These are phyloP conservation scores for Rhodofomes roseus DNA, from an alignment of 1,284 basidiomycete genomes.

Conservation along the genomic window DNA sequence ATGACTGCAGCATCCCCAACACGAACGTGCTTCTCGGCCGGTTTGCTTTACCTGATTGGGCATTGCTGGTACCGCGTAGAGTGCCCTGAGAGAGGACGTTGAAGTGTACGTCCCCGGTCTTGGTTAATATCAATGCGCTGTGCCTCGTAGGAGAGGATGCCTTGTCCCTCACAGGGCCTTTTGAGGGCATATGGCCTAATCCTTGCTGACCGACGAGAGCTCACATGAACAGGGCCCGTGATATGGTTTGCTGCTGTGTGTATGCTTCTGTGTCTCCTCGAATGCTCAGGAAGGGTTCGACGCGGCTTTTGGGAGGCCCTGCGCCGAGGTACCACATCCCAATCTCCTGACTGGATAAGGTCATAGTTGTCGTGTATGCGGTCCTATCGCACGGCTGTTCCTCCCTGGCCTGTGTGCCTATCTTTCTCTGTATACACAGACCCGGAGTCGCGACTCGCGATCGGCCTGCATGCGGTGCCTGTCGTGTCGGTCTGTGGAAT, in stretches of 20 bases:
- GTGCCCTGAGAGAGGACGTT: too few relatives aligned
- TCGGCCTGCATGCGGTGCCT: background rate
- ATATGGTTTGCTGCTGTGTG: background rate
- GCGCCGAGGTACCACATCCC: background rate
- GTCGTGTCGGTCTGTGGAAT: background rate
- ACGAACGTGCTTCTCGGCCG: too few relatives aligned
- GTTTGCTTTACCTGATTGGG: too few relatives aligned
- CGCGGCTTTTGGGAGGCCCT: background rate
- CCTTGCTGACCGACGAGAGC: background rate
- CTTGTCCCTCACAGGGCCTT: background rate
- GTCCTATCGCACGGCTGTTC: background rate
- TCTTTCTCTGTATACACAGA: background rate
- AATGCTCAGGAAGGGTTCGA: too few relatives aligned
- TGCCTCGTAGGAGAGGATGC: background rate
- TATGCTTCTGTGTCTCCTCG: background rate
- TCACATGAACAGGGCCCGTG: background rate
- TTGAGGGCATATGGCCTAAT: background rate
- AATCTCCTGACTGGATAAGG: background rate
- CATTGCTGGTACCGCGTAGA: too few relatives aligned
- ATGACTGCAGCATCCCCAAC: too few relatives aligned
- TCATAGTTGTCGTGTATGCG: background rate
- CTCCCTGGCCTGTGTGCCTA: background rate
- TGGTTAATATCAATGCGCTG: too few relatives aligned
- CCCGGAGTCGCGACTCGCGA: background rate
- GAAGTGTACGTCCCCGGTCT: too few relatives aligned